Conservation (phyloP, 2,329 filamentous ascomycete species). For the Achaetomium macrosporum region DNA sequence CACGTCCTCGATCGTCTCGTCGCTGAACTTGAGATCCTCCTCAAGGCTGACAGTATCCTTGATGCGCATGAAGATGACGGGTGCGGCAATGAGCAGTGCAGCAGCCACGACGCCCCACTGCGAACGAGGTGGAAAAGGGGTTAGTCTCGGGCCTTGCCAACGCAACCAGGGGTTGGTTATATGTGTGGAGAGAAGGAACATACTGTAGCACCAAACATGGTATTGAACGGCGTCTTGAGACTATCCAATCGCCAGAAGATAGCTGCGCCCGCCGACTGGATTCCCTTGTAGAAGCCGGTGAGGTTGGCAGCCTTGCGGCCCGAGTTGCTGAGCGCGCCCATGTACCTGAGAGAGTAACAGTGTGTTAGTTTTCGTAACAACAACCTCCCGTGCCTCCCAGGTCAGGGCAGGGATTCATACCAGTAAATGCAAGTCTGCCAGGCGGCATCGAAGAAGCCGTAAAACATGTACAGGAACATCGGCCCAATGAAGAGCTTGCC, state of each 20-base stretch:
- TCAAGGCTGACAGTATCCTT: conserved; percentile 75
- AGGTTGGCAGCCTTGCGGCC: conserved; percentile 87
- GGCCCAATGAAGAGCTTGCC: conserved; percentile 61
- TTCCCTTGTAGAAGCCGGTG: conserved; percentile 51
- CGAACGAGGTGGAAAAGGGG: conserved; percentile 22
- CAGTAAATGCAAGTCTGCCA: conserved; percentile 93
- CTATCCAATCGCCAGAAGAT: conserved; percentile 68
- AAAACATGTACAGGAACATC: conserved; percentile 87
- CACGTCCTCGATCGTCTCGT: conserved; percentile 74
- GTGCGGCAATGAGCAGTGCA: conserved; percentile 70
- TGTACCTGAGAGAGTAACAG: conserved; percentile 55
- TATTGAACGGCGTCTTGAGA: conserved; percentile 57
- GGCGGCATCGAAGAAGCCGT: conserved; percentile 80
- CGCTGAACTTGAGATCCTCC: conserved; percentile 77
- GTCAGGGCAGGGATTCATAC: conserved; percentile 55
- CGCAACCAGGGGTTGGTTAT: background rate
- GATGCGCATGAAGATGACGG: conserved; percentile 73
- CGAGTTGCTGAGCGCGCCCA: conserved; percentile 91
- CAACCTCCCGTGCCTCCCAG: too few species aligned
- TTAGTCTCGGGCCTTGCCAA: background rate
- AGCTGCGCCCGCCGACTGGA: conserved; percentile 81
- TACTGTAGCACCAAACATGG: conserved; percentile 59
- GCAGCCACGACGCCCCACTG: conserved; percentile 71
- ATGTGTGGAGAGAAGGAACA: conserved; percentile 18
- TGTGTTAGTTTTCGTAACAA: background rate